Evolutionary conservation across 2,329 filamentous ascomycete species (phyloP).

Genomic region (Penicillium sp.): DNA sequence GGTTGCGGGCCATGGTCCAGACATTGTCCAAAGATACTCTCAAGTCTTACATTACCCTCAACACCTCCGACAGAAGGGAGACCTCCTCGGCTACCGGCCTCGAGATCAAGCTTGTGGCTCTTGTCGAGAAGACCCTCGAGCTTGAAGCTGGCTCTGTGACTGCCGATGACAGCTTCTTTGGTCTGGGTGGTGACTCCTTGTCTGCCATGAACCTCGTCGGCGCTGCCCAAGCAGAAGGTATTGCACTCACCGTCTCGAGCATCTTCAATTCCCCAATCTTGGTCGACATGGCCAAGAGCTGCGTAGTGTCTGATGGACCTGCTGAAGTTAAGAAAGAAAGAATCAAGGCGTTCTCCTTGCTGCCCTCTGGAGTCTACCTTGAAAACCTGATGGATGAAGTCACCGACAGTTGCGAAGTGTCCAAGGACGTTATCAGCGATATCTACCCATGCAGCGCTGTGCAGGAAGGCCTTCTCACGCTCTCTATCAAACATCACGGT

Average conservation of each 20-base stretch:
- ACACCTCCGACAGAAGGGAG: conserved; percentile 10
- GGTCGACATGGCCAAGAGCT: conserved; percentile 41
- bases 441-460: conserved; percentile 46
- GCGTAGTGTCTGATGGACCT: conserved; percentile 10
- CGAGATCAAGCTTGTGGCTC: conserved; percentile 29
- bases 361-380: conserved; percentile 20
- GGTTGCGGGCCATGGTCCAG: conserved; percentile 38
- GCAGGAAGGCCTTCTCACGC: conserved; percentile 47
- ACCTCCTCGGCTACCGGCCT: conserved; percentile 27
- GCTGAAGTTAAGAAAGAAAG: background rate
- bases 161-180: conserved; percentile 47
- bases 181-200: conserved; percentile 48
- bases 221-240: conserved; percentile 39
- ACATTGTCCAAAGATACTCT: conserved; percentile 34
- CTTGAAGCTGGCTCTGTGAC: conserved; percentile 40
- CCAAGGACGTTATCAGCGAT: conserved; percentile 33
- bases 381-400: conserved; percentile 29
- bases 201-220: conserved; percentile 48
- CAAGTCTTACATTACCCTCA: conserved; percentile 30
- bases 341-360: conserved; percentile 29
- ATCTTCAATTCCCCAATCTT: conserved; percentile 47
- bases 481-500: conserved; percentile 48
- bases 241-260: conserved; percentile 42
- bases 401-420: conserved; percentile 31
- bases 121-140: conserved; percentile 43